Evolutionary conservation across 2,329 filamentous ascomycete genomes (phyloP), one percentile per base, ranked within the genome.

Genomic region (Aspergillus ochraceus): DNA sequence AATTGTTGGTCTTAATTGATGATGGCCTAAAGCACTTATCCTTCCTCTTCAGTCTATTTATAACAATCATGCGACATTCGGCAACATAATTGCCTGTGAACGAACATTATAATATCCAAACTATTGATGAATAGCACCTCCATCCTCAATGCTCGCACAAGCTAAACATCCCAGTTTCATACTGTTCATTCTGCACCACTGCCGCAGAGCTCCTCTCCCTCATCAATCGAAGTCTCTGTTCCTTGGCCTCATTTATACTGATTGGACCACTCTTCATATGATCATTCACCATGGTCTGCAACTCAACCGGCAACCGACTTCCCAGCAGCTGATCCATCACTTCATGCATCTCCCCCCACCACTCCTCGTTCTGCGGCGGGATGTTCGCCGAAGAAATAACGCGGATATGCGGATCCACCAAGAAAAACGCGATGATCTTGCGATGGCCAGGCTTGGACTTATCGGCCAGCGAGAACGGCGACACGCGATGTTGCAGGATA

Each of bases 401-500:
- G 6, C 79, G 78, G 5, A 74, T 66, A 30, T 80, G 67, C 0
- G 86, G 86, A 63, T 88, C 85, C 0, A 88, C 81, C 2, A 89
- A 77, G 68, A 83, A 88, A 45, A 88, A 75, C 0, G 82, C 82
- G 0, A 88, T 72, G 57, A 88, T 82, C 63, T 83, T 82, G 14
- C 83, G 75, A 66, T 87, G 82, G 2, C 86, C 86, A 0, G 83
- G 81, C 58, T 79, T 80, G 0, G 79, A 80, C 0, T 67, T 67
- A 61, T 89, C 82, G 29, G 68, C 66, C 10, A 86, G 76, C 14
- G 73, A 62, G 71, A 87, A 86, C 2, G 81, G 70, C 47, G 79
- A 69, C 17, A 86, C 79, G 52, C 77, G 69, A 67, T 87, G 80
- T 66, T 87, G 84, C 22, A 81, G 69, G 9, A 71, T 56, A 29